Evolutionary conservation across 257 asterid genomes (phyloP), one percentile per base, ranked within the genome.

Genomic region (Phtheirospermum japonicum): DNA sequence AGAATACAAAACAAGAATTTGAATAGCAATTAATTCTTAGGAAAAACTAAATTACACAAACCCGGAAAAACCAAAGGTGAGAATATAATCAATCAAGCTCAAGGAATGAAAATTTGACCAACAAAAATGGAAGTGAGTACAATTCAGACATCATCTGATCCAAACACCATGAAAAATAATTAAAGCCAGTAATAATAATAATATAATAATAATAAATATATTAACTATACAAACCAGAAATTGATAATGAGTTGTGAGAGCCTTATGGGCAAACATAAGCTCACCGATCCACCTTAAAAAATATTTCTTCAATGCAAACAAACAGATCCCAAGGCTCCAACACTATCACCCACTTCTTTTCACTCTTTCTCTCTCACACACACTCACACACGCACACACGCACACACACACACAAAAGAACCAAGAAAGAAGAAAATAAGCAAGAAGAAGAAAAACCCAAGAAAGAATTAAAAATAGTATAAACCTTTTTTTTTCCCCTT

Each of bases 281-380:
- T n/a, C n/a, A n/a, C n/a, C n/a, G n/a, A n/a, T n/a, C n/a, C 71
- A 9, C 46, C n/a, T 9, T 14, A 39, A 2, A 39, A 39, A 11
- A 39, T 39, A 13, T 9, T 39, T 39, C 14, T 11, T 39, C 46
- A 9, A 10, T 39, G 10, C 46, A 39, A 39, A 32, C 37, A 32
- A 33, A 33, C 37, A 36, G 40, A 34, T 85, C 94, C 89, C 88
- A 61, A 77, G 57, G 64, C 73, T 57, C 36, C 69, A 64, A 61
- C 73, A 55, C 57, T 33, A 62, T 71, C 72, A 71, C 17, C 45
- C 42, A 18, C 68, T 56, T 18, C 59, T 32, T n/a, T n/a, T 26
- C 64, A 50, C 20, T 20, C 43, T 60, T 66, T 46, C 73, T 45
- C 67, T 37, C 51, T 12, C 72, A 9, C 40, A 32, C 56, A 53